A percentile compares a stretch with the other conserved stretches of the same genome.
Evolutionary conservation across 2,329 filamentous ascomycete species (phyloP).

Genomic region (Aschersonia sp.): DNA sequence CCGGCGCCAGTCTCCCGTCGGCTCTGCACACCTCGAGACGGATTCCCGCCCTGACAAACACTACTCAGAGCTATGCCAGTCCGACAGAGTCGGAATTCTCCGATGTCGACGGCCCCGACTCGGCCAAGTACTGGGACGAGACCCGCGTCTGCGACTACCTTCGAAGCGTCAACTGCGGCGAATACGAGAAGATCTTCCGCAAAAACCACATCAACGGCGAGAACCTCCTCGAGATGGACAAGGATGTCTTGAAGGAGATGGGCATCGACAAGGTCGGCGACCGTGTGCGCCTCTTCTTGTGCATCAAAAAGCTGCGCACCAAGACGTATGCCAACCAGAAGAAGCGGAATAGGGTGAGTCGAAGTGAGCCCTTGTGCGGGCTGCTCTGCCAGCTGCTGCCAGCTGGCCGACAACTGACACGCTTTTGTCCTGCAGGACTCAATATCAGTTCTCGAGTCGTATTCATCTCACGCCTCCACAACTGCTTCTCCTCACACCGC

Average conservation of each 20-base stretch:
- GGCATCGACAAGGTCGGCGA: slow-evolving; percentile 97
- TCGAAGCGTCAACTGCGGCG: slow-evolving; percentile 76
- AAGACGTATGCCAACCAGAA: slow-evolving; percentile 64
- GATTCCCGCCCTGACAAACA: slow-evolving; percentile 30
- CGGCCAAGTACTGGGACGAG: slow-evolving; percentile 80
- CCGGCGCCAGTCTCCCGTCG: slow-evolving; percentile 29
- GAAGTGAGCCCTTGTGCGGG: slow-evolving; percentile 1
- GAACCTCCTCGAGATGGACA: slow-evolving; percentile 93
- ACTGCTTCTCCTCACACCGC: slow-evolving; percentile 37
- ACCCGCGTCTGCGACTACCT: slow-evolving; percentile 85
- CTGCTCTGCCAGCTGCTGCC: background rate
- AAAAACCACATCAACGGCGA: slow-evolving; percentile 96
- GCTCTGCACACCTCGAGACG: slow-evolving; percentile 37
- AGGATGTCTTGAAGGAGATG: slow-evolving; percentile 92
- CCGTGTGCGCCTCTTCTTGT: slow-evolving; percentile 76
- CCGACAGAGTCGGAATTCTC: slow-evolving; percentile 91
- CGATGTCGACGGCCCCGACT: slow-evolving; percentile 62
- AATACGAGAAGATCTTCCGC: slow-evolving; percentile 83
- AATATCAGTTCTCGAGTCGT: slow-evolving; percentile 61
- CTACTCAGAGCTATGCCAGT: slow-evolving; percentile 53
- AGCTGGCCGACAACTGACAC: slow-evolving; percentile 1
- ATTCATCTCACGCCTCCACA: slow-evolving; percentile 24
- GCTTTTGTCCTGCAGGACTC: slow-evolving; percentile 47
- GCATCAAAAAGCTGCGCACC: slow-evolving; percentile 70
- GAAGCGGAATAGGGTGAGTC: slow-evolving; percentile 69